Evolutionary conservation across 148 eudicot genomes (phyloP).

Genomic region (Beta vulgaris): DNA sequence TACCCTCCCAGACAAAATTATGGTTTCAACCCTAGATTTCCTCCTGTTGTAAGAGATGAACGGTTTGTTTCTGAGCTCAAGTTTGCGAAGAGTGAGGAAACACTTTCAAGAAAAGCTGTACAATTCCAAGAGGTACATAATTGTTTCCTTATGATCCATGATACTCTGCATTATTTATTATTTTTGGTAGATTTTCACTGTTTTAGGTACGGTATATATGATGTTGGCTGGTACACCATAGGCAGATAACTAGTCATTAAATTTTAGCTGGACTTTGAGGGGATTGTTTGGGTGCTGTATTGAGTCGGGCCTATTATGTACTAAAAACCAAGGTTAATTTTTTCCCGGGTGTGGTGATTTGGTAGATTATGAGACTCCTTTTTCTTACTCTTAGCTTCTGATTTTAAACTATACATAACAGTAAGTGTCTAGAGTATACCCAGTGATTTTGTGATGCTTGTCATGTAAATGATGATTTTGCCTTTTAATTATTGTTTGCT

Average conservation of each 20-base stretch:
- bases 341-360: not conserved
- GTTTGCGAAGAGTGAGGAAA: constrained; percentile 91
- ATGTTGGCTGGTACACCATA: not conserved
- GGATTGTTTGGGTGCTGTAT: constrained; percentile 5
- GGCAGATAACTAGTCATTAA: not conserved
- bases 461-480: constrained; percentile 25
- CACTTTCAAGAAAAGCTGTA: constrained; percentile 67
- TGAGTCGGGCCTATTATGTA: not conserved
- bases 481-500: constrained; percentile 38
- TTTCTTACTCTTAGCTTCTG: not conserved
- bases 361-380: not conserved
- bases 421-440: not conserved
- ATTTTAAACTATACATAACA: not conserved
- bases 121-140: constrained; percentile 73
- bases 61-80: constrained; percentile 93
- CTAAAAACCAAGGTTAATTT: not conserved
- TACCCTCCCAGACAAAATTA: constrained; percentile 63
- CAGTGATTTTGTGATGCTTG: constrained; percentile 14
- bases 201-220: constrained; percentile 1
- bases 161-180: not conserved
- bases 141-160: not conserved
- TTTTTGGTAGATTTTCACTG: not conserved
- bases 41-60: constrained; percentile 63
- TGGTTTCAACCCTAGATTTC: constrained; percentile 48
- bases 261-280: not conserved